phyloP scores from a whole-genome alignment of 2,329 filamentous ascomycete species.

The Clathrospora elynae region DNA sequence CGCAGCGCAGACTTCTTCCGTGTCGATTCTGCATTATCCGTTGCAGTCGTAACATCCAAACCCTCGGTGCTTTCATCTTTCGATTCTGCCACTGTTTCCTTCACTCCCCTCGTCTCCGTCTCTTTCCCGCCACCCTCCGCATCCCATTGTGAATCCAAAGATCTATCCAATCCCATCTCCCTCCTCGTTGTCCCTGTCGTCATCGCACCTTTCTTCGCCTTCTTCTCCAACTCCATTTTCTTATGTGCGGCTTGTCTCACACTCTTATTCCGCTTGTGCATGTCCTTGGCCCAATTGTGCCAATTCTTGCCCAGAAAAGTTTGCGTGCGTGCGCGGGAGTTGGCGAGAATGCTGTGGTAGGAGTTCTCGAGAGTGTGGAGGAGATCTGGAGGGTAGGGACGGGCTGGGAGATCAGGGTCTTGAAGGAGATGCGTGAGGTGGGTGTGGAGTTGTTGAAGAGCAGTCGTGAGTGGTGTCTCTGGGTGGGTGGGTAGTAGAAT shows the following conservation, averaged over 20 bases:
- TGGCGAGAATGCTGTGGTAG: background rate
- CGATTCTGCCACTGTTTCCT: too few species aligned
- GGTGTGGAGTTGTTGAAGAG: constrained; percentile 2
- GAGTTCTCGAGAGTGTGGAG: background rate
- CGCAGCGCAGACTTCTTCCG: too few species aligned
- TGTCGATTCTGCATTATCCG: too few species aligned
- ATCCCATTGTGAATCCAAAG: too few species aligned
- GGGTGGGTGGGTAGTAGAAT: background rate
- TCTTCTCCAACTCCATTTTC: constrained; percentile 56
- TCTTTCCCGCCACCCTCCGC: too few species aligned
- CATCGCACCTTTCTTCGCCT: constrained; percentile 61
- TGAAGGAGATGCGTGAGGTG: constrained; percentile 1
- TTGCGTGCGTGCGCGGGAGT: constrained; percentile 2
- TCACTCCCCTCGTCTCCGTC: too few species aligned
- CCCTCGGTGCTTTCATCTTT: too few species aligned
- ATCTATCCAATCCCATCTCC: background rate
- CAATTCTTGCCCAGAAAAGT: constrained; percentile 3
- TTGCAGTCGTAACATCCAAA: too few species aligned
- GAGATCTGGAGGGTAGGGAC: constrained; percentile 1
- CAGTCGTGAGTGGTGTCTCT: constrained; percentile 4
- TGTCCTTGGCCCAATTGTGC: constrained; percentile 9
- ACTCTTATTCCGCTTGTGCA: constrained; percentile 2
- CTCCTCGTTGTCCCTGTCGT: background rate
- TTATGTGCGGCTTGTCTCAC: background rate
- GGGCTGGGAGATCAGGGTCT: constrained; percentile 5